Evolutionary conservation across 2,329 filamentous ascomycete genomes (phyloP), one percentile per base, ranked within the genome.

Genomic region (Paecilomyces formosus): DNA sequence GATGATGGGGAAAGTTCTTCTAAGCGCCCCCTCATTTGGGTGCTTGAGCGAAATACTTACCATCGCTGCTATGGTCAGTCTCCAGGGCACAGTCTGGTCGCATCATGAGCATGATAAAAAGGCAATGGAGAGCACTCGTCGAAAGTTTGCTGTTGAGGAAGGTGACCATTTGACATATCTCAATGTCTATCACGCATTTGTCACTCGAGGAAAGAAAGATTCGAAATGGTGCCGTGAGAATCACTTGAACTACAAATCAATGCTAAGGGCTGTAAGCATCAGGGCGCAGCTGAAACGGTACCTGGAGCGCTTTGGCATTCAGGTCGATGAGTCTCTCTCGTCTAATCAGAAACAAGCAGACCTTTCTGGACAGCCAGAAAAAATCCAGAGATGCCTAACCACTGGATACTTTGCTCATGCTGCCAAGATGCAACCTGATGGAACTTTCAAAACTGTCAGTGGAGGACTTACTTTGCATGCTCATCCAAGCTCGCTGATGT

Each of bases 331-430:
- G 69, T 83, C 80, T 2, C 76, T 76, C 9, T 70, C 73, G 7
- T 70, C 61, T 62, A 66, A 62, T 60, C 56, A 71, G 64, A 64
- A 66, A 59, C 62, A 74, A 56, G 60, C 66, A 58, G 62, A 74
- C 65, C n/a, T 65, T 24, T 61, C 71, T 58, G 77, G 80, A 49
- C 81, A 86, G 63, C 82, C 85, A 1, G 90, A 96, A 67, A 82
- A 88, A 63, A 93, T 97, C 61, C 82, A 88, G 58, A 83, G 90
- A 55, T 97, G 93, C 74, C 81, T 99, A 24, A 92, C 93, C 2
- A 85, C 88, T 2, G 94, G 93, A 0, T 97, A 91, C 75, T 99
- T 97, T 75, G 88, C 92, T 0, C 91, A 97, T 72, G 92, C 91
- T 3, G 94, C 94, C 52, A 86, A 87, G 69, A 97, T 97, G 92